Evolutionary conservation across 768 basidiomycete genomes (phyloP).

Genomic region (Pilatotrama ljubarskyi): DNA sequence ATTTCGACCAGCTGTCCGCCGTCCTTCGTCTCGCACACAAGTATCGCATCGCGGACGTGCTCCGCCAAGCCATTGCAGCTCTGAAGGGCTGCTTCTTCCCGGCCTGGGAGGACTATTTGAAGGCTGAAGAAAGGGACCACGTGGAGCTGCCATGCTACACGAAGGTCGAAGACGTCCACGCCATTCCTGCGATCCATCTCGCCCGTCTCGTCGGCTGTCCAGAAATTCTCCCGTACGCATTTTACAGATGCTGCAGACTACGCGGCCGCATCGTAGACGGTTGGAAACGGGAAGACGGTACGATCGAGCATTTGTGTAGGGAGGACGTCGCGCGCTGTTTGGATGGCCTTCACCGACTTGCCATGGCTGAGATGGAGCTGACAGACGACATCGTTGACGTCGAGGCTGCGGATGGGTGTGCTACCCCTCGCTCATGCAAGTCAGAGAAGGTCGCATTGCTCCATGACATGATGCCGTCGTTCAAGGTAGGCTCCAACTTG

Average conservation of each 20-base stretch:
- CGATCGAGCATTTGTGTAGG: neutral
- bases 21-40: conserved; percentile 9
- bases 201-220: neutral
- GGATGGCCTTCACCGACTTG: neutral
- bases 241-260: neutral
- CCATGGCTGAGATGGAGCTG: neutral
- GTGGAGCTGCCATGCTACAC: neutral
- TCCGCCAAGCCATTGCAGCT: neutral
- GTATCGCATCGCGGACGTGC: conserved; percentile 1
- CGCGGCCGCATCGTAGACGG: neutral
- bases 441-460: no score
- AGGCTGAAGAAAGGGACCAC: no score
- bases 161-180: neutral
- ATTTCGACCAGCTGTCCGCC: neutral
- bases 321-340: neutral
- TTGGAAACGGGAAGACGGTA: neutral
- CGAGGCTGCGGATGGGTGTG: no score
- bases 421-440: no score
- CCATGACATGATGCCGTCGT: no score
- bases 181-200: neutral
- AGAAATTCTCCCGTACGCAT: conserved; percentile 2
- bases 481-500: no score
- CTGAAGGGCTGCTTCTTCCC: no score
- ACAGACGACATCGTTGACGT: neutral
- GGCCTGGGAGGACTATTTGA: no score